These are phyloP conservation scores for Botryotinia calthae DNA, from an alignment of 2,329 filamentous ascomycete species.

Conservation along the genomic window DNA sequence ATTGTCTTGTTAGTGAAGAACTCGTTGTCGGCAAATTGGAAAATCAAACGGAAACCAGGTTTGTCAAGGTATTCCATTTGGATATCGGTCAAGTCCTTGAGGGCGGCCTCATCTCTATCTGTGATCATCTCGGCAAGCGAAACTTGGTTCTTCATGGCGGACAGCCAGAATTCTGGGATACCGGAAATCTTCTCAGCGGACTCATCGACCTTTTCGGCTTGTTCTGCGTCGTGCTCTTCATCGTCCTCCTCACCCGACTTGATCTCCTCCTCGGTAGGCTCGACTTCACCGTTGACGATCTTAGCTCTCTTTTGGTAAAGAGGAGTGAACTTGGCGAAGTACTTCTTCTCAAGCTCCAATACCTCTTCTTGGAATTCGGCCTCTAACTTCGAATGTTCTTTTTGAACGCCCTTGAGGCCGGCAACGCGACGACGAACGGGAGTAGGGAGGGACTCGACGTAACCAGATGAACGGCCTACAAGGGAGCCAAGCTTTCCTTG, in stretches of 20 bases:
- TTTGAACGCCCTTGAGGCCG: constrained; percentile 96
- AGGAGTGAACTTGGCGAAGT: constrained; percentile 97
- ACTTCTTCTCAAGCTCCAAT: constrained; percentile 97
- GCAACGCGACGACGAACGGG: constrained; percentile 90
- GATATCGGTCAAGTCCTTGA: constrained; percentile 87
- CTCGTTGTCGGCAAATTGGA: constrained; percentile 92
- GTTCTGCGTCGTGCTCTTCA: constrained; percentile 52
- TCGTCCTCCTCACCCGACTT: constrained; percentile 80
- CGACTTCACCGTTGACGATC: constrained; percentile 83
- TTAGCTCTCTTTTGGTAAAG: constrained; percentile 92
- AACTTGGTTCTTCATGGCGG: constrained; percentile 99
- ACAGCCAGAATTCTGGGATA: constrained; percentile 99
- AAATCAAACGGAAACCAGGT: constrained; percentile 96
- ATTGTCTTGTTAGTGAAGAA: constrained; percentile 97
- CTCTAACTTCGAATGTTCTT: constrained; percentile 97
- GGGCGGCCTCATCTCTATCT: constrained; percentile 89
- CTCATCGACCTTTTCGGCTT: constrained; percentile 51
- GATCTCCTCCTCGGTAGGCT: constrained; percentile 86
- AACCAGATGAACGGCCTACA: constrained; percentile 92
- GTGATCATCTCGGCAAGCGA: constrained; percentile 98
- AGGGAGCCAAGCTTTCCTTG: constrained; percentile 92
- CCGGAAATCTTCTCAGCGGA: constrained; percentile 58
- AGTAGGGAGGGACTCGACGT: constrained; percentile 91
- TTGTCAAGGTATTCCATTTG: constrained; percentile 99
- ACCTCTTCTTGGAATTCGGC: constrained; percentile 98